Evolutionary conservation across 2,329 filamentous ascomycete genomes (phyloP).

Genomic region (Dendryphion nanum): DNA sequence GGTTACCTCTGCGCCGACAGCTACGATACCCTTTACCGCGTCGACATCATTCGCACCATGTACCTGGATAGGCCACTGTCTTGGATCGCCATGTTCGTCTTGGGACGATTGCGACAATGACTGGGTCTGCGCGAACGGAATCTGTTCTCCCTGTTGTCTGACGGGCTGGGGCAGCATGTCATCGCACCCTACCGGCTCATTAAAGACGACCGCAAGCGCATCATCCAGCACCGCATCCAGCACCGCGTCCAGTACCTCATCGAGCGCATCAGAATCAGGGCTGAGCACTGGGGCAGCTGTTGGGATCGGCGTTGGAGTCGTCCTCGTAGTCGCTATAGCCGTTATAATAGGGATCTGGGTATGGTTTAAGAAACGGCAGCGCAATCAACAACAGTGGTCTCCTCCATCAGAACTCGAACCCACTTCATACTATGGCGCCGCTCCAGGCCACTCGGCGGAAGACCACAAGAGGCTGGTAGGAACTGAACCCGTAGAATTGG

Average conservation of each 20-base stretch:
- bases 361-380: conserved; percentile 12
- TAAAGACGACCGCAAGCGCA: conserved; percentile 6
- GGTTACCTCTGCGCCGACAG: too few relatives aligned
- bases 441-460: too few relatives aligned
- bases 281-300: conserved; percentile 21
- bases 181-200: too few relatives aligned
- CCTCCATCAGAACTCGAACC: too few relatives aligned
- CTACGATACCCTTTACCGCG: too few relatives aligned
- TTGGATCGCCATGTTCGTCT: conserved; percentile 18
- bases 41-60: conserved; percentile 7
- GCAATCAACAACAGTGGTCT: too few relatives aligned
- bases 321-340: conserved; percentile 15
- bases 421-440: too few relatives aligned
- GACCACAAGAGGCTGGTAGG: too few relatives aligned
- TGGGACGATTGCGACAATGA: conserved; percentile 24
- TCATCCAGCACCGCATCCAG: not conserved
- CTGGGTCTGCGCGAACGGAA: conserved; percentile 20
- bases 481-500: too few relatives aligned
- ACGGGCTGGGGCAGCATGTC: too few relatives aligned
- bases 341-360: conserved; percentile 22
- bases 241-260: not conserved
- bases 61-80: conserved; percentile 13
- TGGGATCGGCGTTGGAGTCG: conserved; percentile 27
- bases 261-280: conserved; percentile 1
- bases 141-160: conserved; percentile 21